Percentiles rank a stretch among this genome's conserved stretches.
Evolutionary conservation across 2,329 filamentous ascomycete genomes (phyloP).

Genomic region (Cladosporium velox): DNA sequence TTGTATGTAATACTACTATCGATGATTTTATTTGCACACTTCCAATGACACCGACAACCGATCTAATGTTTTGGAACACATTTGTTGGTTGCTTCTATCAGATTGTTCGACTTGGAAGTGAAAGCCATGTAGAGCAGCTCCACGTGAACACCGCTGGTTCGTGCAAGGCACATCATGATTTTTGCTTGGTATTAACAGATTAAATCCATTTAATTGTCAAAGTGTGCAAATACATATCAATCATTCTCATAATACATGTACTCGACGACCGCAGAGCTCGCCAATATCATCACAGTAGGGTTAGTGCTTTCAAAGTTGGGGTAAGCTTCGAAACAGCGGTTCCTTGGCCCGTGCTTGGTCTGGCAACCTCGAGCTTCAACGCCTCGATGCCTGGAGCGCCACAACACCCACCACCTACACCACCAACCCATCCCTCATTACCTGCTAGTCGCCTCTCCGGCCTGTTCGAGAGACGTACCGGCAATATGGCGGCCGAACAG

Average conservation of each 20-base stretch:
- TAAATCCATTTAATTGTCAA: no score
- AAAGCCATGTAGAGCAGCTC: no score
- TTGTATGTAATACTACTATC: not conserved
- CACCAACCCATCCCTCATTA: not conserved
- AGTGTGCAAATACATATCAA: no score
- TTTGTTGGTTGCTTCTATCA: no score
- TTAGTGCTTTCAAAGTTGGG: not conserved
- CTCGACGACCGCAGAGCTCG: not conserved
- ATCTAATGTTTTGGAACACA: no score
- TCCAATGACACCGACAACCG: no score
- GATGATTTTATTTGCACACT: no score
- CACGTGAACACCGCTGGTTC: no score
- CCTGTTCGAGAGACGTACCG: slow-evolving; percentile 11
- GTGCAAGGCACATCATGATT: no score
- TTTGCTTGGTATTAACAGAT: no score
- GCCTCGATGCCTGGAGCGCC: slow-evolving; percentile 12
- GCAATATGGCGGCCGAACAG: slow-evolving; percentile 60
- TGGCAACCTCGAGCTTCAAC: not conserved
- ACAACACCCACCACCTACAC: slow-evolving; percentile 4
- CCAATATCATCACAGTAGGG: not conserved
- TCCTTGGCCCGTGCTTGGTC: slow-evolving; percentile 1
- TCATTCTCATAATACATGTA: no score
- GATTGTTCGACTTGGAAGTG: no score
- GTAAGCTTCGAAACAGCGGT: not conserved
- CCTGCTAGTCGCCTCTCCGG: slow-evolving; percentile 17